Evolutionary conservation across 805 yeast genomes (phyloP), one percentile per base, ranked within the genome.

Genomic region (Yarrowia keelungensis): DNA sequence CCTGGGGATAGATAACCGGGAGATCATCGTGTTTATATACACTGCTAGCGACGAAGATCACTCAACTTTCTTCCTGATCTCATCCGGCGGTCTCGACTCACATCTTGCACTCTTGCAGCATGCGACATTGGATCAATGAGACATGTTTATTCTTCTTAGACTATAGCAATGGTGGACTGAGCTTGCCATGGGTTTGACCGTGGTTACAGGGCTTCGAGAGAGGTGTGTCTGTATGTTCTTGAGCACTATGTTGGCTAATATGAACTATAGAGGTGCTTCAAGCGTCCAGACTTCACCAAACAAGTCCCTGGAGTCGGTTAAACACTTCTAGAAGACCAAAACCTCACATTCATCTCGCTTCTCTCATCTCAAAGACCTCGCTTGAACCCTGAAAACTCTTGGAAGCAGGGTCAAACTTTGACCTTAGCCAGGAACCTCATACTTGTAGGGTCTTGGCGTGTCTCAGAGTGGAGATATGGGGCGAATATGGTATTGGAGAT

Each of bases 391-490:
- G 22, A 10, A 26, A n/a, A 49, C 19, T 35, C 10, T n/a, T 19
- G 26, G 56, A 51, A 36, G 56, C 56, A 51, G 56, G 56, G 56
- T 36, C 41, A 36, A 51, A 51, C 56, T 36, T 36, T 51, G 56
- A 51, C 56, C 56, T 51, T 51, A 32, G 32, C n/a, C 56, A 51
- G 56, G 56, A 16, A 51, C 56, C 39, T 15, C 16, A 9, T 22
- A 3, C 4, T 7, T 46, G 50, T 9, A 51, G 56, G 16, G 32
- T 49, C 54, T 49, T 49, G 54, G 54, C 54, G 8, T 26, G 32
- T 26, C 32, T 26, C 32, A 26, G 32, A 26, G 32, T 5, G 7
- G 32, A 26, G 32, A 26, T 5, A 5, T 26, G 32, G 7, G 32
- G 7, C 2, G 7, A 26, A 26, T 3, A 26, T 26, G 32, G 32